These are phyloP conservation scores for Leccinum variicolor DNA, from an alignment of 768 basidiomycete genomes.

Conservation along the genomic window DNA sequence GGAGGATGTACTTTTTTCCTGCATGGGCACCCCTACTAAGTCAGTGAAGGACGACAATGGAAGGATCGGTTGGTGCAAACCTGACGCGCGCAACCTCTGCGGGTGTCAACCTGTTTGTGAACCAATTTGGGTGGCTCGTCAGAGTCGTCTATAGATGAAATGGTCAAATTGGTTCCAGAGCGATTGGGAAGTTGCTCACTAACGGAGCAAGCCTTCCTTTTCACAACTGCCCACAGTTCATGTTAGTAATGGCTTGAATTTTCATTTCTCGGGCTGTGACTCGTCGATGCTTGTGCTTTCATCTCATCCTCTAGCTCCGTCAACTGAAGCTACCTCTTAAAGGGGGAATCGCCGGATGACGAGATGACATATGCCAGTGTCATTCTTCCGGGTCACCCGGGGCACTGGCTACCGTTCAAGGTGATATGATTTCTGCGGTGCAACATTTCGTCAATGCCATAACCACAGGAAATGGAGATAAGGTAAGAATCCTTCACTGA, in stretches of 20 bases:
- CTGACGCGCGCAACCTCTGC: conserved; percentile 50
- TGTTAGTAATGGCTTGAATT: too few species aligned
- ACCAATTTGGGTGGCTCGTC: conserved; percentile 31
- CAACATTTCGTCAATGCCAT: background rate
- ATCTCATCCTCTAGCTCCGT: too few species aligned
- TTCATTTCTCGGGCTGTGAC: too few species aligned
- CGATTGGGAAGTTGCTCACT: too few species aligned
- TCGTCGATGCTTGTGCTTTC: too few species aligned
- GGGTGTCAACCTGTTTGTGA: conserved; percentile 22
- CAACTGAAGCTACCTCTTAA: too few species aligned
- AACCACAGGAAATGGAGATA: background rate
- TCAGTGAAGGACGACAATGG: background rate
- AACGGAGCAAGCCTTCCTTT: too few species aligned
- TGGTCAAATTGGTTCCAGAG: too few species aligned
- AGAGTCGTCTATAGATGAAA: too few species aligned
- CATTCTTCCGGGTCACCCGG: background rate
- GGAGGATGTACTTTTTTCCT: conserved; percentile 61
- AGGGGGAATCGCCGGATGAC: too few species aligned
- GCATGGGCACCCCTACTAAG: background rate
- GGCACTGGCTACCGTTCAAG: background rate
- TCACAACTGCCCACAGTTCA: too few species aligned
- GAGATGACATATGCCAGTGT: background rate
- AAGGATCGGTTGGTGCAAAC: conserved; percentile 25
- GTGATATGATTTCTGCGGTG: background rate
- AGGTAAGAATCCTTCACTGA: background rate